Evolutionary conservation across 2,329 filamentous ascomycete species (phyloP).

Genomic region (Myrmaecium sp.): DNA sequence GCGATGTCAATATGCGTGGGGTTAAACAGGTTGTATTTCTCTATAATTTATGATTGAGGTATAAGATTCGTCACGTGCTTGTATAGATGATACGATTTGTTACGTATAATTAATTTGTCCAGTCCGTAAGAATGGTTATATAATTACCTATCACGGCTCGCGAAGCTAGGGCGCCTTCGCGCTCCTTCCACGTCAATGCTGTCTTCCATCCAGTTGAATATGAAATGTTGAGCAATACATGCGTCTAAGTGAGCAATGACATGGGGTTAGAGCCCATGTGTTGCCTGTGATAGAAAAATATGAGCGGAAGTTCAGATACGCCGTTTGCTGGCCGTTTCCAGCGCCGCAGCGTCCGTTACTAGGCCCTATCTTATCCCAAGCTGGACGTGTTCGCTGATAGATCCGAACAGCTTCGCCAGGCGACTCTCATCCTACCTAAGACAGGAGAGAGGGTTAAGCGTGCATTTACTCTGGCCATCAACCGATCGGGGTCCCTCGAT

Average conservation of each 20-base stretch:
- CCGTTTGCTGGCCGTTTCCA: conserved; percentile 18
- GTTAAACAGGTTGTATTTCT: neutral
- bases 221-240: neutral
- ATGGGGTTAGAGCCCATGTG: neutral
- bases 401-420: conserved; percentile 50
- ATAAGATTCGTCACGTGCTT: too few relatives aligned
- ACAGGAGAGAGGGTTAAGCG: conserved; percentile 75
- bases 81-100: too few relatives aligned
- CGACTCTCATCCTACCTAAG: conserved; percentile 70
- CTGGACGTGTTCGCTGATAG: conserved; percentile 5
- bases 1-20: neutral
- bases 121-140: too few relatives aligned
- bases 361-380: conserved; percentile 5
- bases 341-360: conserved; percentile 18
- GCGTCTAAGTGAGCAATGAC: neutral
- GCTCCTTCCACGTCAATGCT: too few relatives aligned
- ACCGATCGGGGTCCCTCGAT: conserved; percentile 39
- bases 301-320: conserved; percentile 8
- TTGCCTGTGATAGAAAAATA: conserved; percentile 2
- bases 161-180: too few relatives aligned
- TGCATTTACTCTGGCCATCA: conserved; percentile 62
- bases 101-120: too few relatives aligned
- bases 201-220: too few relatives aligned
- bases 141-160: too few relatives aligned
- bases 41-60: too few relatives aligned